phyloP scores from a whole-genome alignment of 495 filamentous ascomycete genomes.

The Daldinia loculata region DNA sequence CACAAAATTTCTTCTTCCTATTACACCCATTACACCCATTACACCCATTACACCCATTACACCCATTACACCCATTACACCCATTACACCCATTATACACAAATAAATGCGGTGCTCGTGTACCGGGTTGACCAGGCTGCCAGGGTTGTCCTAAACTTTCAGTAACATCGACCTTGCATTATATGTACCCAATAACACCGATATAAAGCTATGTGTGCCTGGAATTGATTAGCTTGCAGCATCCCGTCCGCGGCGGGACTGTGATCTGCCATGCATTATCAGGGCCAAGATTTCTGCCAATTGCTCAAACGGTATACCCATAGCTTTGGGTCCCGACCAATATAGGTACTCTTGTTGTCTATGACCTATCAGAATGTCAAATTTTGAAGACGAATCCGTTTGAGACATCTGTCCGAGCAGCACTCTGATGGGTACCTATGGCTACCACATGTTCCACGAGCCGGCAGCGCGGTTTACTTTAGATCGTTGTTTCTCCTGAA shows the following conservation, averaged over 20 bases:
- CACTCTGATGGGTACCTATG: not conserved
- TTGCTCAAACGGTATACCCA: constrained; percentile 19
- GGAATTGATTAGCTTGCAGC: constrained; percentile 43
- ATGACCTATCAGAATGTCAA: constrained; percentile 27
- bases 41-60: not conserved
- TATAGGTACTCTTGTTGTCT: not conserved
- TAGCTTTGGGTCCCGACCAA: constrained; percentile 28
- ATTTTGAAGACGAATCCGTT: constrained; percentile 31
- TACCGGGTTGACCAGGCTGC: not conserved
- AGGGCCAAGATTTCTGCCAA: constrained; percentile 41
- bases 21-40: not conserved
- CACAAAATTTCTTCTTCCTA: not conserved
- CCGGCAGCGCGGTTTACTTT: constrained; percentile 4
- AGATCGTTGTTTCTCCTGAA: not conserved
- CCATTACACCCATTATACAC: not conserved
- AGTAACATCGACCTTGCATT: constrained; percentile 18
- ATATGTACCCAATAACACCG: constrained; percentile 24
- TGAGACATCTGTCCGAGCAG: constrained; percentile 28
- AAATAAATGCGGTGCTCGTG: constrained; percentile 5
- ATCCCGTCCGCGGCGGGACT: constrained; percentile 27
- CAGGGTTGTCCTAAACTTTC: constrained; percentile 12
- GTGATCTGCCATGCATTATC: constrained; percentile 44
- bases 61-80: not conserved
- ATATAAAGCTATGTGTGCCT: constrained; percentile 23
- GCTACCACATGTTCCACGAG: constrained; percentile 19